Evolutionary conservation across 2,329 filamentous ascomycete species (phyloP), one percentile per base, ranked within the genome.

Genomic region (Orbilia blumenaviensis): DNA sequence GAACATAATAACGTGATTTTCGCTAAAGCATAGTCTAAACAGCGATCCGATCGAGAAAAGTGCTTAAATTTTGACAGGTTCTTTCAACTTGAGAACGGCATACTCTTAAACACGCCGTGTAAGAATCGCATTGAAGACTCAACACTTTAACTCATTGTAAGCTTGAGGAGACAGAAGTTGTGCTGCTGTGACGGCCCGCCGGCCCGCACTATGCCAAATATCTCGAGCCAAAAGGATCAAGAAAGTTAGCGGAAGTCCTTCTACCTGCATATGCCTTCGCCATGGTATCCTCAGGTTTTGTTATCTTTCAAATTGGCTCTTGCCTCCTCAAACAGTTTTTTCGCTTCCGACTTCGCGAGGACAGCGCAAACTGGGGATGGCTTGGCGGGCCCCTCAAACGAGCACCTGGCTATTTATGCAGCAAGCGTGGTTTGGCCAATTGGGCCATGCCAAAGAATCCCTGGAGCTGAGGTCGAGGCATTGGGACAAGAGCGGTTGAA

Each of bases 1-100:
- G 66, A 60, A 60, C 67, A 48, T n/a, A 66, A 64, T 72, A 58
- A 72, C 38, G 67, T 62, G 67, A 66, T 72, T 42, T 58, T 72
- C 67, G 67, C 67, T 72, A 72, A 72, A 46, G 58, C 58, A 64
- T 21, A 48, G 25, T 29, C 32, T 34, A 63, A 18, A 54, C 56
- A 71, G 12, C 56, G 66, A 46, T 56, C 36, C 23, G 38, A 42
- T 42, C 56, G 42, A 23, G 18, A 32, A 56, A 61, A 46, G 41
- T 29, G 41, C 56, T 44, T 61, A 46, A n/a, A 61, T n/a, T 44
- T 44, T 44, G 21, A 61, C 6, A 7, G 18, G 25, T 21, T 29
- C 2, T 27, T 50, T 42, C 38, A 44, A 27, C 32, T 16, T n/a
- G n/a, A n/a, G n/a, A n/a, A n/a, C n/a, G n/a, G n/a, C 18, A 1